A percentile compares a stretch with the other conserved stretches of the same genome.
Evolutionary conservation across 306 rosid genomes (phyloP).

Genomic region (Lathyrus oleraceus): DNA sequence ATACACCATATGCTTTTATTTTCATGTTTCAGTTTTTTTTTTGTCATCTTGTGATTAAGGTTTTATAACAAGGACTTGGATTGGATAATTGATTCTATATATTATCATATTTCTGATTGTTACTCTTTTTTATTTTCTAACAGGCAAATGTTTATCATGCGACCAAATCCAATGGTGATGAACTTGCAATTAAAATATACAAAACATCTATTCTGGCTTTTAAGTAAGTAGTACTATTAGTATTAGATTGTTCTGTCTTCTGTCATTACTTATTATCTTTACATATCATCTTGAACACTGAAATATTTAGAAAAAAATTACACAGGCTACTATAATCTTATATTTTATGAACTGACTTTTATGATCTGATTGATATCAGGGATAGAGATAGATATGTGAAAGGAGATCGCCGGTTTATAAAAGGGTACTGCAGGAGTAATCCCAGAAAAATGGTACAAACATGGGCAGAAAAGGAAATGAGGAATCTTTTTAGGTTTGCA

Average conservation of each 20-base stretch:
- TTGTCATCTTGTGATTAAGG: constrained; percentile 9
- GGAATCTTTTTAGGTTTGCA: constrained; percentile 78
- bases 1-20: neutral
- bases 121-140: constrained; percentile 15
- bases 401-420: constrained; percentile 86
- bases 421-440: constrained; percentile 85
- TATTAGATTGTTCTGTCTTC: constrained; percentile 29
- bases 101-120: constrained; percentile 22
- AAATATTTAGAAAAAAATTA: neutral
- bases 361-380: constrained; percentile 51
- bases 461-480: constrained; percentile 98
- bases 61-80: constrained; percentile 14
- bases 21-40: neutral
- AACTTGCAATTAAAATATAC: constrained; percentile 83
- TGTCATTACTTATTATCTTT: neutral
- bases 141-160: constrained; percentile 99
- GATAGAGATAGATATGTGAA: constrained; percentile 93
- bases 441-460: constrained; percentile 98
- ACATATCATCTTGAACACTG: neutral
- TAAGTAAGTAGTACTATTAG: constrained; percentile 63
- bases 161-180: constrained; percentile 77
- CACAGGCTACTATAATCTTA: neutral
- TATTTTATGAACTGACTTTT: constrained; percentile 27
- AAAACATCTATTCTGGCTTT: constrained; percentile 86
- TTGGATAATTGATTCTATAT: constrained; percentile 13